These are phyloP conservation scores for Stagonosporopsis chrysanthemi DNA, from an alignment of 2,329 filamentous ascomycete genomes.

Conservation along the genomic window DNA sequence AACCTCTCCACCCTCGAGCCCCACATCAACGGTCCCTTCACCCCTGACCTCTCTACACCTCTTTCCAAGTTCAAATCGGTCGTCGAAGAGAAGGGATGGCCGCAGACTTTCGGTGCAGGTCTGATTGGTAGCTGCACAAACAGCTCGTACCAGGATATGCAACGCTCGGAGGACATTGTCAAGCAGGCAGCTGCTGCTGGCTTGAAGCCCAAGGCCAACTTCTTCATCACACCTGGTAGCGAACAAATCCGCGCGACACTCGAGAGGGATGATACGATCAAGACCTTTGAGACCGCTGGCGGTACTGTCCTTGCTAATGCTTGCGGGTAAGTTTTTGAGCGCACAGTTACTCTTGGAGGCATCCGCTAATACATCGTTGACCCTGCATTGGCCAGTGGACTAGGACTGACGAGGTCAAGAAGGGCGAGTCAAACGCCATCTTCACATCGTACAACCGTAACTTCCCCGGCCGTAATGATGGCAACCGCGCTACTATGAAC, in stretches of 20 bases:
- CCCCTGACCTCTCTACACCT: constrained; percentile 91
- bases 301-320: constrained; percentile 93
- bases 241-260: constrained; percentile 97
- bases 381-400: constrained; percentile 96
- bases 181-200: constrained; percentile 91
- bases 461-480: constrained; percentile 96
- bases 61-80: constrained; percentile 87
- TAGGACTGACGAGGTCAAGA: constrained; percentile 82
- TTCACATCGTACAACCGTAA: constrained; percentile 98
- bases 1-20: constrained; percentile 90
- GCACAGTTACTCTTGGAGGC: not conserved
- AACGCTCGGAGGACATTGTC: constrained; percentile 88
- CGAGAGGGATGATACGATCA: constrained; percentile 84
- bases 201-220: constrained; percentile 85
- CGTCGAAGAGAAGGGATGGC: constrained; percentile 87
- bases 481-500: constrained; percentile 97
- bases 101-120: constrained; percentile 86
- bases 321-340: constrained; percentile 62
- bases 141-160: constrained; percentile 99
- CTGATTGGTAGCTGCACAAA: constrained; percentile 99
- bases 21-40: constrained; percentile 96
- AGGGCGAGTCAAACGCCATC: constrained; percentile 91
- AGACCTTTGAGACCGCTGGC: constrained; percentile 85
- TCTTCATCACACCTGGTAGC: constrained; percentile 95
- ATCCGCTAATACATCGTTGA: constrained; percentile 18